A percentile compares a stretch with the other conserved stretches of the same genome.
Conservation (phyloP, 2,329 filamentous ascomycete species). For the Venturiaceae sp. region DNA sequence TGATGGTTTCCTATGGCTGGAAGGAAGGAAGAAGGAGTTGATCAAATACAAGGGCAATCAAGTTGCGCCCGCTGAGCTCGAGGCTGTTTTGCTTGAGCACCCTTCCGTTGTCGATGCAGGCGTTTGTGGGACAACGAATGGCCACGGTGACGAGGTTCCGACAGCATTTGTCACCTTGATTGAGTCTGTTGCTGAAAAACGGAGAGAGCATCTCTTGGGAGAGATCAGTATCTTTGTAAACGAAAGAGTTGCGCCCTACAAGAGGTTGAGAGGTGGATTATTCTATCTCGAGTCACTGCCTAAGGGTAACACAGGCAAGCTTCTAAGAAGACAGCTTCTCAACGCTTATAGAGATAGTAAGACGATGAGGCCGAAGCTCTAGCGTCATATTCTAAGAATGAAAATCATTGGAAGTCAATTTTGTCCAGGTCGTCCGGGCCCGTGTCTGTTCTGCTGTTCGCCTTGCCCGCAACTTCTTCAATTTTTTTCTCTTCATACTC, state of each 20-base stretch:
- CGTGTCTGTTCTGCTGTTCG: too few species aligned
- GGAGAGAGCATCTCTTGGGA: conserved; percentile 4
- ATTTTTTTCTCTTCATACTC: too few species aligned
- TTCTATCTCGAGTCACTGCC: conserved; percentile 18
- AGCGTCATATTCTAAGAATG: too few species aligned
- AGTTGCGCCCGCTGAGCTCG: conserved; percentile 24
- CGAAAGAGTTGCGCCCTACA: conserved; percentile 19
- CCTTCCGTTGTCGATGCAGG: conserved; percentile 18
- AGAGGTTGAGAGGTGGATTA: conserved; percentile 19
- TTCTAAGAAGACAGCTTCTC: background rate
- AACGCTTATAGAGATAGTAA: background rate
- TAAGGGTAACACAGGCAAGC: conserved; percentile 10
- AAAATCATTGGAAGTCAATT: too few species aligned
- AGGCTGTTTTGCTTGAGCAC: conserved; percentile 19
- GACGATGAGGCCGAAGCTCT: background rate
- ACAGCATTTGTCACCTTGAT: conserved; percentile 17
- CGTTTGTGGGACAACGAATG: conserved; percentile 20
- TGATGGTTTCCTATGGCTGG: conserved; percentile 22
- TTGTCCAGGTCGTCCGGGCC: too few species aligned
- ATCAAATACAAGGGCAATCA: conserved; percentile 24
- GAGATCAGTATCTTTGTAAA: conserved; percentile 18
- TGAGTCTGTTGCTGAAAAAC: conserved; percentile 2
- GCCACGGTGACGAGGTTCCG: conserved; percentile 18
- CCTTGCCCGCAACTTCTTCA: too few species aligned
- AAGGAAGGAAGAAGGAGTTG: conserved; percentile 22